These are phyloP conservation scores for Dothistroma septosporum DNA, from an alignment of 2,329 filamentous ascomycete species.

Conservation along the genomic window DNA sequence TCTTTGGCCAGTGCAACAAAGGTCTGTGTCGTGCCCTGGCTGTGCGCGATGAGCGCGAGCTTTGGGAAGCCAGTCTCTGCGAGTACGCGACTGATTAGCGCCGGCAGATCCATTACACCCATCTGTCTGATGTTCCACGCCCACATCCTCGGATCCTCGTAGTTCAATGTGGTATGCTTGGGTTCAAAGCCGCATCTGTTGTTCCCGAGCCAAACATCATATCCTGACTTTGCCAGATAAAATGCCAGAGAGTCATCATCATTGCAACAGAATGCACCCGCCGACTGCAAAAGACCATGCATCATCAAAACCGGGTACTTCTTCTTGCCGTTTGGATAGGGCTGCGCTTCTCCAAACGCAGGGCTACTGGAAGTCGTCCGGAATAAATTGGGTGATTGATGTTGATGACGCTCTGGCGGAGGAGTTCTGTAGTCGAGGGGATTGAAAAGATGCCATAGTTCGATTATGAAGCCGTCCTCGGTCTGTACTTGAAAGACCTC, in stretches of 20 bases:
- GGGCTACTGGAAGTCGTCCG: slow-evolving; percentile 21
- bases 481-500: slow-evolving; percentile 83
- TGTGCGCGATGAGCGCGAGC: slow-evolving; percentile 78
- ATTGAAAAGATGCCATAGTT: slow-evolving; percentile 85
- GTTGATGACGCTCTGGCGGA: slow-evolving; percentile 46
- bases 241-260: slow-evolving; percentile 88
- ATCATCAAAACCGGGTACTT: slow-evolving; percentile 84
- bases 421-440: slow-evolving; percentile 63
- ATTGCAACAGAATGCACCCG: slow-evolving; percentile 84
- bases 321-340: slow-evolving; percentile 36
- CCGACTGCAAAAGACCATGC: slow-evolving; percentile 81
- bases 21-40: slow-evolving; percentile 85
- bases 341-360: slow-evolving; percentile 34
- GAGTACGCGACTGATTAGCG: slow-evolving; percentile 73
- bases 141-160: slow-evolving; percentile 87
- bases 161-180: slow-evolving; percentile 65
- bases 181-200: slow-evolving; percentile 85
- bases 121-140: slow-evolving; percentile 94
- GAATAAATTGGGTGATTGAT: slow-evolving; percentile 62
- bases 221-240: slow-evolving; percentile 85
- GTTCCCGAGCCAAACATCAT: slow-evolving; percentile 93
- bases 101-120: slow-evolving; percentile 82
- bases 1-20: slow-evolving; percentile 86
- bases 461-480: slow-evolving; percentile 87
- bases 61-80: slow-evolving; percentile 78